Conservation (phyloP, 805 yeast genomes). For the Millerago galiae region DNA sequence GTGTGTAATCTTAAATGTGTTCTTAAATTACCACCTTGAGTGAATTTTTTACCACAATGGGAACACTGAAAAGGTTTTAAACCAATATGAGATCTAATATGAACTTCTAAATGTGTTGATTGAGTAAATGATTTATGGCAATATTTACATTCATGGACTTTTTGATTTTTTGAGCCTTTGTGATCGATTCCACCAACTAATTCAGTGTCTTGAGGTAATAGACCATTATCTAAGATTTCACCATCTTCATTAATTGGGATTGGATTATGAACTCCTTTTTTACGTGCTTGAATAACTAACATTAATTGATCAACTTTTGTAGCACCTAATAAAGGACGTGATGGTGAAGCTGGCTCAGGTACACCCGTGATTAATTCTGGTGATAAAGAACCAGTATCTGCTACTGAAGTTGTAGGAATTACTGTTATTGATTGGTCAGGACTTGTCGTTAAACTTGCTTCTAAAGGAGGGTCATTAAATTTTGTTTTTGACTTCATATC, state of each 20-base stretch:
- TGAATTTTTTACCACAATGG: constrained; percentile 73
- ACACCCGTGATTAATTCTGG: neutral
- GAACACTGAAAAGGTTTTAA: constrained; percentile 76
- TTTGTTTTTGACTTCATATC: constrained; percentile 5
- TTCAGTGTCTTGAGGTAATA: constrained; percentile 53
- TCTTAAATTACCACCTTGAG: constrained; percentile 85
- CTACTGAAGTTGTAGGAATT: no score
- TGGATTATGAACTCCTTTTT: constrained; percentile 61
- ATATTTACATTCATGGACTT: constrained; percentile 65
- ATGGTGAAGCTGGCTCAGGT: neutral
- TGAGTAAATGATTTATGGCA: constrained; percentile 81
- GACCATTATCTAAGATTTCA: constrained; percentile 48
- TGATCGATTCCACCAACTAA: constrained; percentile 79
- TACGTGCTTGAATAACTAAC: constrained; percentile 86
- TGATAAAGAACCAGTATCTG: no score
- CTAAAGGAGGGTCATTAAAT: neutral
- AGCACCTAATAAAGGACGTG: constrained; percentile 67
- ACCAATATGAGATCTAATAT: constrained; percentile 82
- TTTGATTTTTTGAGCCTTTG: constrained; percentile 38
- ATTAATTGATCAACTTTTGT: constrained; percentile 88
- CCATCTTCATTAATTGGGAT: constrained; percentile 68
- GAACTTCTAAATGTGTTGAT: constrained; percentile 88
- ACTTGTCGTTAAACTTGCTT: neutral
- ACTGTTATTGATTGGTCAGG: no score
- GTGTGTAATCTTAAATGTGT: constrained; percentile 85